Conservation (phyloP, 2,329 filamentous ascomycete genomes). For the Penicillium corylophilum region DNA sequence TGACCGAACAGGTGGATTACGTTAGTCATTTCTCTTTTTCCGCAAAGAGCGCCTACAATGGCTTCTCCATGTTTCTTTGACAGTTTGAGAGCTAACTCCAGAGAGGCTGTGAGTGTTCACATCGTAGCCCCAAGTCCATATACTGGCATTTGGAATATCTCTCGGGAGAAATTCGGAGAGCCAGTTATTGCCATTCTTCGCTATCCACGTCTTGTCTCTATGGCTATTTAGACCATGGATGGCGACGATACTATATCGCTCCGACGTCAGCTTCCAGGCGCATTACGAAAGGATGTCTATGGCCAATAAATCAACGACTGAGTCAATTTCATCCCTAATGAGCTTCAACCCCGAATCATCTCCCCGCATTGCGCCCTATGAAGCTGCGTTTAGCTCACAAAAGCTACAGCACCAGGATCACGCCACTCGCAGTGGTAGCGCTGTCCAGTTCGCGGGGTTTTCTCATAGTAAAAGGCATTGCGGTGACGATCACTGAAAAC, state of each 20-base stretch:
- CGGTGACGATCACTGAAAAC: too few relatives aligned
- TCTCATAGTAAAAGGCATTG: too few relatives aligned
- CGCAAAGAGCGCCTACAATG: conserved; percentile 6
- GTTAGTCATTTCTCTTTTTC: conserved; percentile 4
- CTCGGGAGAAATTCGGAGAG: conserved; percentile 16
- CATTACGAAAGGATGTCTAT: too few relatives aligned
- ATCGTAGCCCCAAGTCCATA: conserved; percentile 25
- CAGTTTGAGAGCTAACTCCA: background rate
- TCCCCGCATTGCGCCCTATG: too few relatives aligned
- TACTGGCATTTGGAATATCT: conserved; percentile 12
- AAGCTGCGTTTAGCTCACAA: too few relatives aligned
- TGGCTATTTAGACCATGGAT: conserved; percentile 26
- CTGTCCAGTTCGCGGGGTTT: too few relatives aligned
- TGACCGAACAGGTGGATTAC: background rate
- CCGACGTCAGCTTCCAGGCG: too few relatives aligned
- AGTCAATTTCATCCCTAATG: background rate
- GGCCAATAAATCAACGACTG: background rate
- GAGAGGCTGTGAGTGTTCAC: conserved; percentile 1
- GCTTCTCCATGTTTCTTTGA: conserved; percentile 6
- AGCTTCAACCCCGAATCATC: background rate
- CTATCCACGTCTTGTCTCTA: conserved; percentile 25
- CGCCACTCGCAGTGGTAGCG: too few relatives aligned
- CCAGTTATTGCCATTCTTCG: conserved; percentile 18
- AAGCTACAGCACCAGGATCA: too few relatives aligned
- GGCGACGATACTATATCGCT: conserved; percentile 15